phyloP scores from a whole-genome alignment of 208 protist species.

The Angomonas deanei region DNA sequence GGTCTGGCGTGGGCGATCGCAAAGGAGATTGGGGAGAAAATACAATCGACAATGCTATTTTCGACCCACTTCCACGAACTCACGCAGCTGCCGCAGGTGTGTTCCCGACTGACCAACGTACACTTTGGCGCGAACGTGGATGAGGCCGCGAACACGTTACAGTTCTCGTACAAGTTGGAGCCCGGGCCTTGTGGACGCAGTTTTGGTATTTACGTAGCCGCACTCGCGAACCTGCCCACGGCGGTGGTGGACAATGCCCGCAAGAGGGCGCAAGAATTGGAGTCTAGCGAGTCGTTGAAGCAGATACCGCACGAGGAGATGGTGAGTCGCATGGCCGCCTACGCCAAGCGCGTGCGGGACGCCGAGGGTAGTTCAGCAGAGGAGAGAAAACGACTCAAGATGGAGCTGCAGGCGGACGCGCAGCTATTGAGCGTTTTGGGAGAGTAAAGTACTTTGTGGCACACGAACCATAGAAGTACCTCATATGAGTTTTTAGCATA shows the following conservation, averaged over 20 bases:
- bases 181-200: slow-evolving; percentile 85
- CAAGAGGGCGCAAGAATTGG: slow-evolving; percentile 81
- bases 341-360: slow-evolving; percentile 69
- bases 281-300: slow-evolving; percentile 52
- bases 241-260: slow-evolving; percentile 74
- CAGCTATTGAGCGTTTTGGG: slow-evolving; percentile 25
- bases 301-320: slow-evolving; percentile 13
- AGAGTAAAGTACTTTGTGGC: no score
- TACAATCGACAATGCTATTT: slow-evolving; percentile 92
- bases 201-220: slow-evolving; percentile 91
- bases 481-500: no score
- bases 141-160: slow-evolving; percentile 55
- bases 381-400: slow-evolving; percentile 28
- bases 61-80: slow-evolving; percentile 99
- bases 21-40: slow-evolving; percentile 87
- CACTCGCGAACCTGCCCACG: slow-evolving; percentile 79
- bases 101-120: slow-evolving; percentile 50
- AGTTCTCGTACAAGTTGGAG: slow-evolving; percentile 82
- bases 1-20: slow-evolving; percentile 99
- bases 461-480: no score
- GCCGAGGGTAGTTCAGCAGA: slow-evolving; percentile 20
- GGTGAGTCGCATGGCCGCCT: slow-evolving; percentile 27
- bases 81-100: slow-evolving; percentile 83
- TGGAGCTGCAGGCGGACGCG: slow-evolving; percentile 43
- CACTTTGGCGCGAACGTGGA: slow-evolving; percentile 83